Evolutionary conservation across 1,284 basidiomycete genomes (phyloP).

Genomic region (Schizophyllum commune): DNA sequence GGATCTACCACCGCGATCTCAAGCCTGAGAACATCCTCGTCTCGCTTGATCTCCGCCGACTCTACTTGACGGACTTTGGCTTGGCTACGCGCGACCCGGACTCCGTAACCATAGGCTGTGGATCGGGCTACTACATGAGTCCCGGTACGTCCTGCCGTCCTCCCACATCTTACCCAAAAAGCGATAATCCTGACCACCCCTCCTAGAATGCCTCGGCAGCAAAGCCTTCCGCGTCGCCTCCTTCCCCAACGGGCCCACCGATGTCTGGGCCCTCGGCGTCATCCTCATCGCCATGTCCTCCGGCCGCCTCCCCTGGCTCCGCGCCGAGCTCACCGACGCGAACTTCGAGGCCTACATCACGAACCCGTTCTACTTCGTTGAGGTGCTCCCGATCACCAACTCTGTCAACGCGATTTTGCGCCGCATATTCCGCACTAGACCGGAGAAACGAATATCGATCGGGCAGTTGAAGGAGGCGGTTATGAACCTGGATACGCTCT

Average conservation of each 20-base stretch:
- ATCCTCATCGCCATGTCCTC: conserved; percentile 68
- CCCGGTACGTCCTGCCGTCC: conserved; percentile 36
- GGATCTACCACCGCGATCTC: conserved; percentile 72
- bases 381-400: neutral
- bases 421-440: neutral
- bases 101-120: conserved; percentile 64
- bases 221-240: conserved; percentile 15
- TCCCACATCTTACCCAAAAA: neutral
- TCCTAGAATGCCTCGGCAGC: conserved; percentile 8
- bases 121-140: conserved; percentile 67
- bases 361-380: neutral
- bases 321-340: conserved; percentile 4
- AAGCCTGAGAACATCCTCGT: conserved; percentile 78
- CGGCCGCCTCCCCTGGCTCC: conserved; percentile 7
- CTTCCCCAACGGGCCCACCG: conserved; percentile 59
- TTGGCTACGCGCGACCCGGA: conserved; percentile 60
- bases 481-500: neutral
- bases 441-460: neutral
- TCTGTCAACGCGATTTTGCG: neutral
- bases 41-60: conserved; percentile 41
- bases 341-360: neutral
- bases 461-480: neutral
- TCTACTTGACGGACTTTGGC: conserved; percentile 71
- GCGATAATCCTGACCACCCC: neutral
- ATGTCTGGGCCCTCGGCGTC: conserved; percentile 75